Evolutionary conservation across 495 filamentous ascomycete genomes (phyloP), one percentile per base, ranked within the genome.

Genomic region (Penicillium diatomitis): DNA sequence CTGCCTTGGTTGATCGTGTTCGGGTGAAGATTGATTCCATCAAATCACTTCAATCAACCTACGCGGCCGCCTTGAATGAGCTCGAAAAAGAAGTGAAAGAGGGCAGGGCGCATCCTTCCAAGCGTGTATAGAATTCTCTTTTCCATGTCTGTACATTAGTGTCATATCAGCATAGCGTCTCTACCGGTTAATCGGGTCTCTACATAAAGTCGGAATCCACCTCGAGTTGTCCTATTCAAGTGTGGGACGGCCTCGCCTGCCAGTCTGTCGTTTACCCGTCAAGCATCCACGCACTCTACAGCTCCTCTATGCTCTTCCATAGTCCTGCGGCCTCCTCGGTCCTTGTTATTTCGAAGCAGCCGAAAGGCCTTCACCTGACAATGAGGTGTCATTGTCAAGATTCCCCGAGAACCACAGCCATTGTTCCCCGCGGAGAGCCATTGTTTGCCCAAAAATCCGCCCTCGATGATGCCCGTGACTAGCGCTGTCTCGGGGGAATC

Each of bases 51-150:
- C 71, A 81, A 52, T 63, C 68, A 47, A 70, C 63, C n/a, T 88
- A 87, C 61, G 75, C 78, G 52, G 59, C 57, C 29, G 85, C 85
- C 32, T 56, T 91, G 48, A 63, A 68, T 11, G 54, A 54, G 35
- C 61, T 78, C 6, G 75, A 74, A 41, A 61, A 64, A 54, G 74
- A 75, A 45, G 70, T 73, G 9, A 63, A 55, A 33, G 43, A 27
- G 4, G 46, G 45, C 42, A 47, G 40, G 44, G 32, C 44, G 27
- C 38, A 34, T 5, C 40, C 39, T 12, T 10, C 38, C 8, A 34
- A 48, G 37, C 31, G 6, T 31, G 36, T 31, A 4, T 47, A 11
- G 40, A 33, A 4, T 8, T 6, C 20, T 20, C 20, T 20, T 20
- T 20, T 2, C 20, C 20, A 20, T 20, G 20, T 20, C 20, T 20